Evolutionary conservation across 257 asterid genomes (phyloP), one percentile per base, ranked within the genome.

Genomic region (Hygrophila difformis): DNA sequence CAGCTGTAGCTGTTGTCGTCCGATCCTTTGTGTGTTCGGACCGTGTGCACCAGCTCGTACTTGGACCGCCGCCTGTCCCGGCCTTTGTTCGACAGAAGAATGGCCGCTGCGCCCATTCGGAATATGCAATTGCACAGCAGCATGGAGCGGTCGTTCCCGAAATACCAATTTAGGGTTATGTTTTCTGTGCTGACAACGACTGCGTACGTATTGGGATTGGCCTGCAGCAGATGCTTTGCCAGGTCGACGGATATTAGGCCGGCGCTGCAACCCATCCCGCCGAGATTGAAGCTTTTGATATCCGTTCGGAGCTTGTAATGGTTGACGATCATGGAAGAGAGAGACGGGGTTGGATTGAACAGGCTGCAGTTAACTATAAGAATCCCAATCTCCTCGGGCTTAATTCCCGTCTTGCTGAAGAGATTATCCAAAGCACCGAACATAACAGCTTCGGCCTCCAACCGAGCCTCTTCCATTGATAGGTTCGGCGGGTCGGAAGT

Each of bases 261-360:
- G 0, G 85, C 85, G 37, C 85, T 72, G 63, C 85, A 76, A 1
- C 85, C 81, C 85, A 76, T 76, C 1, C 85, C 85, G 1, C 81
- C 85, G 1, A 76, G 81, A 19, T 76, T 76, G 49, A 44, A 69
- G 64, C 78, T 76, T 40, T 60, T 63, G 57, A 76, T 58, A 39
- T 76, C 80, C 0, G 81, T 59, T 14, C 81, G 19, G 18, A 76
- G 78, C 67, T 69, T 69, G 75, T 72, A 76, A 21, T 63, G 85
- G 60, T 76, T 76, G 24, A 76, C 85, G 20, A 76, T 63, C 85
- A 76, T 76, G 64, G 85, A 53, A 3, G 81, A 72, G 20, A 76
- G 73, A 1, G 85, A 76, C 0, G 84, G 81, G 15, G 84, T 76
- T 5, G 84, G 84, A 44, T 76, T n/a, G n/a, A n/a, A n/a, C n/a